Base-by-base conservation (phyloP, 1,284 basidiomycete genomes). In the Pseudozyma hubeiensis region DNA sequence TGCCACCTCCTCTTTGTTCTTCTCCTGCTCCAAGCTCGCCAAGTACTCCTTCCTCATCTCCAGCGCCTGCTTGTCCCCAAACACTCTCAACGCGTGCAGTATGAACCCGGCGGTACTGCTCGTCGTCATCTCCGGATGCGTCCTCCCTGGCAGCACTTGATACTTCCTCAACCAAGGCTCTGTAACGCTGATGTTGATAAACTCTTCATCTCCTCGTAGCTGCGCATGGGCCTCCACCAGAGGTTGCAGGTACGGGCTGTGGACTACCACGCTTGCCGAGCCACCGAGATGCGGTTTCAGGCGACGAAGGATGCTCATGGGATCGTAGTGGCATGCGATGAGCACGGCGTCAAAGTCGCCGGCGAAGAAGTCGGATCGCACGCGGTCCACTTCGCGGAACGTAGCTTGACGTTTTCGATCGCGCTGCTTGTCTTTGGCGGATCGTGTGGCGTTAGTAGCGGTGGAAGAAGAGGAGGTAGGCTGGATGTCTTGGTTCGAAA, bases 111-210 rank as follows among this genome's bases (percentile, higher is more conserved):
- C 94, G 3, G 91, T 91, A 1, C 92, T 93, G 16, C 92, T 91
- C 50, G 91, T 93, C 63, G 88, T 91, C 97, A 99, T 99, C 77
- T 90, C 90, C 0, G 97, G 97, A 86, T 99, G 97, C 44, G 93
- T 97, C 35, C 97, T 89, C 14, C 96, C 96, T 29, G 96, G 96
- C 17, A 99, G 87, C 10, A 95, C 91, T 84, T 98, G 96, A 86
- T 98, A 99, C 72, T 90, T 89, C 52, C 97, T 89, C 51, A 94
- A 85, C 91, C 93, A 99, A 10, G 90, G 89, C 86, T 99, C 96
- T 2, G 92, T 91, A 14, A 99, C 86, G 19, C 89, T 90, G 9
- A 94, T 90, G 33, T 90, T 90, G 19, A 98, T 87, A 70, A 90
- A 96, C 69, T 88, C 86, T 8, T 90, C 89, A 44, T 88, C 84